A percentile compares a stretch with the other conserved stretches of the same genome.
These are phyloP conservation scores for Hypoxylon sp. DNA, from an alignment of 2,329 filamentous ascomycete species.

Conservation along the genomic window DNA sequence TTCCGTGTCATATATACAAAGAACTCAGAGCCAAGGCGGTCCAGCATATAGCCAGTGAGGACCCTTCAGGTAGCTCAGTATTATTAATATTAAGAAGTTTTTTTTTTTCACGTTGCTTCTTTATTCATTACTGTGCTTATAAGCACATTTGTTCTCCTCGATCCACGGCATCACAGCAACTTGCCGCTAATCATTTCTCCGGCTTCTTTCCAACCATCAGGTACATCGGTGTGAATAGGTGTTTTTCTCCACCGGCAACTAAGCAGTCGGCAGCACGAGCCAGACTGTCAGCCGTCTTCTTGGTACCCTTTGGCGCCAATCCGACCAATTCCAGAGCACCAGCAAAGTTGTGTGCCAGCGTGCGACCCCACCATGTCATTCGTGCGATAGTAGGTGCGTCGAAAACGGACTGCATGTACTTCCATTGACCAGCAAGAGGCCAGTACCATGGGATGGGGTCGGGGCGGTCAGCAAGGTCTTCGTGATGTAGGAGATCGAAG, in stretches of 20 bases:
- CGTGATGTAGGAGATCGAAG: slow-evolving; percentile 84
- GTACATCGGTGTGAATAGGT: slow-evolving; percentile 99
- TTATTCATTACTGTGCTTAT: slow-evolving; percentile 41
- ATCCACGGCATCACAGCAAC: background rate
- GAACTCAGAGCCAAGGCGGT: slow-evolving; percentile 14
- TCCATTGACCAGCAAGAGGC: slow-evolving; percentile 86
- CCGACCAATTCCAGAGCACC: slow-evolving; percentile 80
- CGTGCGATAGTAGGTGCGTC: slow-evolving; percentile 87
- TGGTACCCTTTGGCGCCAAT: slow-evolving; percentile 84
- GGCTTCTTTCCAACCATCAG: slow-evolving; percentile 95
- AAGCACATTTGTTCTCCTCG: slow-evolving; percentile 31
- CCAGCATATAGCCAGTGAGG: background rate
- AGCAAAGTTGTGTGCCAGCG: slow-evolving; percentile 80
- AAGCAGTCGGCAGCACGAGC: slow-evolving; percentile 85
- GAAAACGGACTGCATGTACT: slow-evolving; percentile 82
- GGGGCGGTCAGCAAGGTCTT: slow-evolving; percentile 84
- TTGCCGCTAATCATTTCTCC: slow-evolving; percentile 50
- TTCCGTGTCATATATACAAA: slow-evolving; percentile 33
- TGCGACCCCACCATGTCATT: slow-evolving; percentile 88
- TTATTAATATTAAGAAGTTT: slow-evolving; percentile 36
- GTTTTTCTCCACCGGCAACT: slow-evolving; percentile 86
- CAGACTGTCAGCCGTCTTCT: slow-evolving; percentile 94
- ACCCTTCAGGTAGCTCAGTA: slow-evolving; percentile 13
- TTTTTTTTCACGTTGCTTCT: slow-evolving; percentile 32
- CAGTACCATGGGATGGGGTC: slow-evolving; percentile 93